Conservation (phyloP, 2,329 filamentous ascomycete species). For the Microsporum audouinii region DNA sequence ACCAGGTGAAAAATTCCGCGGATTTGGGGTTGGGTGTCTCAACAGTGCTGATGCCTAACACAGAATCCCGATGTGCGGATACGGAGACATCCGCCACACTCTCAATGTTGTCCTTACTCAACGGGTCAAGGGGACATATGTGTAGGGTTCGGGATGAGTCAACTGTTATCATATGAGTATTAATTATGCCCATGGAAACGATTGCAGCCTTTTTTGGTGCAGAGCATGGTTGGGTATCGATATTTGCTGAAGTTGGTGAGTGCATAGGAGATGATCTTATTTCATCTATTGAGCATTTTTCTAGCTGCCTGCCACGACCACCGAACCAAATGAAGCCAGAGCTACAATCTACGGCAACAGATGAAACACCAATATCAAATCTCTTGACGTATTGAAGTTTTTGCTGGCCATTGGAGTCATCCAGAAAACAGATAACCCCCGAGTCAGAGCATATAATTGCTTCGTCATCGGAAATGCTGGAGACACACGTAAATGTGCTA, state of each 20-base stretch:
- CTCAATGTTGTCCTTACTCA: conserved; percentile 23
- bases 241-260: conserved; percentile 15
- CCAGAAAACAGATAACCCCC: conserved; percentile 79
- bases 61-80: conserved; percentile 47
- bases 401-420: conserved; percentile 62
- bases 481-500: conserved; percentile 69
- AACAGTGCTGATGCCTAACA: conserved; percentile 61
- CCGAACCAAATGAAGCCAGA: conserved; percentile 54
- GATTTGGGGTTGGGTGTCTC: conserved; percentile 47
- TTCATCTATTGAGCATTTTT: conserved; percentile 35
- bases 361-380: conserved; percentile 56
- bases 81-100: conserved; percentile 29
- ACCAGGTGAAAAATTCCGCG: conserved; percentile 82
- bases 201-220: conserved; percentile 33
- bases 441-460: conserved; percentile 77
- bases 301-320: conserved; percentile 50
- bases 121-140: conserved; percentile 39
- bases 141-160: conserved; percentile 66
- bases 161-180: conserved; percentile 58
- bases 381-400: conserved; percentile 56
- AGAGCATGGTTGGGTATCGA: conserved; percentile 17
- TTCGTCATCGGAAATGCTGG: conserved; percentile 57
- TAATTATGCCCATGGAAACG: conserved; percentile 58
- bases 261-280: conserved; percentile 24
- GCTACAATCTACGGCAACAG: conserved; percentile 49